These are phyloP conservation scores for Aphanoascus verrucosus DNA, from an alignment of 2,329 filamentous ascomycete species.

Conservation along the genomic window DNA sequence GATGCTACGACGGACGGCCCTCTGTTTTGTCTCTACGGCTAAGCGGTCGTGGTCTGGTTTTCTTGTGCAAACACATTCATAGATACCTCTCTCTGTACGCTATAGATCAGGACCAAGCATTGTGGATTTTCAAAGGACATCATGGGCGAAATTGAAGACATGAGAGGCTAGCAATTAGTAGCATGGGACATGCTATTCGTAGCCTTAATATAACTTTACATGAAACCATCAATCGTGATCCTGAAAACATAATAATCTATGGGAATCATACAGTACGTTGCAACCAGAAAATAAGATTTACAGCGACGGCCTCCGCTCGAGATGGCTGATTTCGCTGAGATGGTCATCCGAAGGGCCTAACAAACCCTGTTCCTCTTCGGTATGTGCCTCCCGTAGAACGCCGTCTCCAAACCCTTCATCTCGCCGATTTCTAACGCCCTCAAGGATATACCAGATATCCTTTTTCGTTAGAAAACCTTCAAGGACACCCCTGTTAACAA, in stretches of 20 bases:
- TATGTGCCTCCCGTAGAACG: slow-evolving; percentile 21
- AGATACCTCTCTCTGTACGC: neutral
- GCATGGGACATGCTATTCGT: neutral
- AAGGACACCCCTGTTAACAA: slow-evolving; percentile 68
- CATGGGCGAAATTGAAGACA: neutral
- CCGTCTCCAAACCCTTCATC: slow-evolving; percentile 24
- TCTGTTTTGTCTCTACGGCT: neutral
- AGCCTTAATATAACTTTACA: neutral
- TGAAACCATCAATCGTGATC: neutral
- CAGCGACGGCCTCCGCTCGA: slow-evolving; percentile 12
- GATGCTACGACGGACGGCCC: neutral
- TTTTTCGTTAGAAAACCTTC: slow-evolving; percentile 91
- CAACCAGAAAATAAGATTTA: slow-evolving; percentile 1
- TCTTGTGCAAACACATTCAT: neutral
- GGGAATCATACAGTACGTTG: neutral
- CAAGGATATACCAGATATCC: slow-evolving; percentile 88
- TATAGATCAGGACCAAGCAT: neutral
- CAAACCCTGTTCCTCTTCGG: slow-evolving; percentile 30
- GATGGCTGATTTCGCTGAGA: slow-evolving; percentile 7
- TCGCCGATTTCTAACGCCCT: slow-evolving; percentile 54
- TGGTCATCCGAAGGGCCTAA: slow-evolving; percentile 25
- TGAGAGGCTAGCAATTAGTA: neutral
- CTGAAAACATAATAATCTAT: slow-evolving; percentile 3
- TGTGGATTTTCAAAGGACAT: neutral
- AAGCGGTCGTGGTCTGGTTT: neutral